Percentiles rank a stretch among this genome's conserved stretches.
Conservation (phyloP, 805 yeast species). For the Candida nemodendra region DNA sequence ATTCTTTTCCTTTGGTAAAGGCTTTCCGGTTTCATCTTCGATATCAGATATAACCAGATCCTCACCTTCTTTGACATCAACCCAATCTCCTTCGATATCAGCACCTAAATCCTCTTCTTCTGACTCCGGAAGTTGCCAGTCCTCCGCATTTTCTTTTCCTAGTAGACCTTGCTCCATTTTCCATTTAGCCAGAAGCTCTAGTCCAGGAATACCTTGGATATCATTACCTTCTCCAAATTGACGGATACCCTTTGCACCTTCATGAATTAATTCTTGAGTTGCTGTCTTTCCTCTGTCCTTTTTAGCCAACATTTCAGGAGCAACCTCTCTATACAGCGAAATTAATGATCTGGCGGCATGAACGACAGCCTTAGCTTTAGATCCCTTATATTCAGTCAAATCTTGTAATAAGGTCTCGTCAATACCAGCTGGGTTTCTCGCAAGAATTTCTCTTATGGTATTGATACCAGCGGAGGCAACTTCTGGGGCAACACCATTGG, state of each 20-base stretch:
- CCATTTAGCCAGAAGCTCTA: constrained; percentile 90
- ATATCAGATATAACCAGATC: constrained; percentile 59
- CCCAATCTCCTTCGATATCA: constrained; percentile 91
- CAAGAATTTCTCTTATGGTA: constrained; percentile 86
- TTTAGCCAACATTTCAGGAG: constrained; percentile 89
- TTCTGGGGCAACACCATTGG: constrained; percentile 97
- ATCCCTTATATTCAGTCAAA: constrained; percentile 83
- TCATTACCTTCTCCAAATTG: constrained; percentile 72
- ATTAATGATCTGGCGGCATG: constrained; percentile 92
- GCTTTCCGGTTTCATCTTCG: constrained; percentile 42
- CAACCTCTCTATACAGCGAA: constrained; percentile 85
- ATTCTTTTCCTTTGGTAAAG: constrained; percentile 32
- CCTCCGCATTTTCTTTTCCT: constrained; percentile 55
- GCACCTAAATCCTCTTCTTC: constrained; percentile 48
- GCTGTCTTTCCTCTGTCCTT: constrained; percentile 95
- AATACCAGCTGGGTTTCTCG: constrained; percentile 94
- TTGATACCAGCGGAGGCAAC: constrained; percentile 98
- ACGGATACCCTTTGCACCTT: constrained; percentile 47
- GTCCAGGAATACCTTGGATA: constrained; percentile 80
- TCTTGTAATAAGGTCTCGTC: constrained; percentile 87
- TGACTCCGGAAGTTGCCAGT: constrained; percentile 63
- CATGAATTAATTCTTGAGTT: constrained; percentile 71
- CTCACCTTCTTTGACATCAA: constrained; percentile 77
- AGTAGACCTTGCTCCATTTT: constrained; percentile 55
- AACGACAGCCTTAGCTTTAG: constrained; percentile 90